Evolutionary conservation across 2,329 filamentous ascomycete genomes (phyloP), one percentile per base, ranked within the genome.

Genomic region (Graphiopsis chlorocephala): DNA sequence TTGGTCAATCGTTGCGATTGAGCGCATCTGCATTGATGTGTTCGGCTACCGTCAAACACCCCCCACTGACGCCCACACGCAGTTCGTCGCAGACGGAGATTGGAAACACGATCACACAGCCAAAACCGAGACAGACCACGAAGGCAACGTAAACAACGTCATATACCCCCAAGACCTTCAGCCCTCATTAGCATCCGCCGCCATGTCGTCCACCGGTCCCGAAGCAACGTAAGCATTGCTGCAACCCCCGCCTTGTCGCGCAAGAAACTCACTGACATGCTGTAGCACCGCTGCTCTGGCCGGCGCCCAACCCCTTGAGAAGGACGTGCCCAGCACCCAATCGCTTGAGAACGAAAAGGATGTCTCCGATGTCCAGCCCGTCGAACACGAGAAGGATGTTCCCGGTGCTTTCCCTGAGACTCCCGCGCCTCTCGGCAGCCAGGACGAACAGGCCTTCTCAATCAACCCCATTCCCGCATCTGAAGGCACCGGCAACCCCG

Each of bases 21-120:
- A 45, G 7, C 17, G 7, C 38, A 11, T 45, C 38, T 45, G 38
- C 29, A 6, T 25, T 25, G 47, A 15, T 26, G 48, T 15, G 3
- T 25, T 12, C 20, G 20, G n/a, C 28, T 14, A 23, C n/a, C 28
- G 8, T 31, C 53, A 56, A 56, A 23, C 53, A 33, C 28, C 53
- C 47, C 26, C 47, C n/a, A 29, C 62, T 64, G 62, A 64, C 62
- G 45, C n/a, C 45, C 47, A 15, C 47, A 17, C 47, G 35, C 77
- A 97, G 94, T 99, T 97, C 78, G 91, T 99, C 72, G 94, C 97
- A 70, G 92, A 99, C 85, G 92, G 91, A 71, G 86, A 86, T 72
- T 99, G 95, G 95, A 88, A 88, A 59, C 90, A 88, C 77, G 93
- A 97, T 79, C 87, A 89, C 72, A 87, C 88, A 65, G 90, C 89